Percentiles rank a stretch among this genome's conserved stretches.
phyloP scores from a whole-genome alignment of 2,329 filamentous ascomycete genomes.

The Trichoderma asperellum region DNA sequence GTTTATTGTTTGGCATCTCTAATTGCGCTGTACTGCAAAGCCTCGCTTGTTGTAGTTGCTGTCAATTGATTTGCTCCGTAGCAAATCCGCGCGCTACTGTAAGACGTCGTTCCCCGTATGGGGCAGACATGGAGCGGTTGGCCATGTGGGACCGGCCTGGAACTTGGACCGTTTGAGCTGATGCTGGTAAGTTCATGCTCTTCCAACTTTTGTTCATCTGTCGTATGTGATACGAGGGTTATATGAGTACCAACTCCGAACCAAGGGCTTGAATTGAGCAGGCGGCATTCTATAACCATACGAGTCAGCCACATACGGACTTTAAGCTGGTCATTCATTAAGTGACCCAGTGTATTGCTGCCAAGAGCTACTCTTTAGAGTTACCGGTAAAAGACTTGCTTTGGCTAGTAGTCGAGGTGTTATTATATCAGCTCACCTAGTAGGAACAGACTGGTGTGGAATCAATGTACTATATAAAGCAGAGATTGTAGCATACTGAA shows the following conservation, averaged over 20 bases:
- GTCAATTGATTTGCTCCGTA: background rate
- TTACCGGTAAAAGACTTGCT: background rate
- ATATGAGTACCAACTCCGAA: too few species aligned
- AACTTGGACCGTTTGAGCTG: background rate
- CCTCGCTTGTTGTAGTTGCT: background rate
- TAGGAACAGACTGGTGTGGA: too few species aligned
- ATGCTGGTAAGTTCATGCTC: background rate
- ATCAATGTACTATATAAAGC: too few species aligned
- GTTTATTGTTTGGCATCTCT: background rate
- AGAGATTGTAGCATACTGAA: too few species aligned
- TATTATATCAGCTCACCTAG: too few species aligned
- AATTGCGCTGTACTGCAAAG: background rate
- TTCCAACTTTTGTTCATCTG: background rate
- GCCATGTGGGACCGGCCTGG: slow-evolving; percentile 2
- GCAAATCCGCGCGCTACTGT: background rate
- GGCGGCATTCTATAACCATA: too few species aligned
- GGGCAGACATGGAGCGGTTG: background rate
- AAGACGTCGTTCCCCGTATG: background rate
- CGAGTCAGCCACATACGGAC: too few species aligned
- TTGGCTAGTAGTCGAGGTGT: background rate
- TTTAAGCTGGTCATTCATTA: background rate
- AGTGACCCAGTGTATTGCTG: background rate
- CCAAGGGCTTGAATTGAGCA: background rate
- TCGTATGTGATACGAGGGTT: background rate
- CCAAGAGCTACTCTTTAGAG: background rate